Conservation (phyloP, 2,329 filamentous ascomycete genomes). For the Ramularia collo-cygni region DNA sequence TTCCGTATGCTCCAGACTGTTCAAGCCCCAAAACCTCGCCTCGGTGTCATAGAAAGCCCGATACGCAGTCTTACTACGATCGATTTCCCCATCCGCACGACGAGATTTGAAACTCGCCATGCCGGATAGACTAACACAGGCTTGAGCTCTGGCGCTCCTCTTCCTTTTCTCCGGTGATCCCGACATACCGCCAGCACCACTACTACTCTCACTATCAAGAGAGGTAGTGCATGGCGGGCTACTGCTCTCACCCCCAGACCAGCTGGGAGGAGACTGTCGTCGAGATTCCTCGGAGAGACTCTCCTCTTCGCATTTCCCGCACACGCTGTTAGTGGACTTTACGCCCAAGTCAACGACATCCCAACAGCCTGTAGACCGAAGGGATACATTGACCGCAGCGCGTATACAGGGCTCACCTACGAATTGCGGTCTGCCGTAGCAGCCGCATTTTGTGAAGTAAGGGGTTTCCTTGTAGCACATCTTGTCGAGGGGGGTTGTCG, state of each 20-base stretch:
- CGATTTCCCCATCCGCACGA: not conserved
- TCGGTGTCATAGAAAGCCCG: no score
- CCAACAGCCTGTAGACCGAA: not conserved
- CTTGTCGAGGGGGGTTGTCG: not conserved
- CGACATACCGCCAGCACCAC: constrained; percentile 1
- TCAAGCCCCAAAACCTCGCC: no score
- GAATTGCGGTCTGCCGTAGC: constrained; percentile 2
- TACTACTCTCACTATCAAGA: not conserved
- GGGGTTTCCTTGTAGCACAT: constrained; percentile 3
- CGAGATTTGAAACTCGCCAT: not conserved
- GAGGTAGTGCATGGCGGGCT: not conserved
- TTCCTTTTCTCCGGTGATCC: no score
- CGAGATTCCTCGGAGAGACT: not conserved
- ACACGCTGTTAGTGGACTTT: not conserved
- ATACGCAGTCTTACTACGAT: not conserved
- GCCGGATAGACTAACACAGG: not conserved
- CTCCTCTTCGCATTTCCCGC: constrained; percentile 1
- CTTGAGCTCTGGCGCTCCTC: no score
- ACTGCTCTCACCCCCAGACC: not conserved
- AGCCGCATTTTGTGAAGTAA: constrained; percentile 1
- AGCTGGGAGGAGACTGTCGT: not conserved
- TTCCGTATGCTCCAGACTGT: no score
- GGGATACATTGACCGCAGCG: not conserved
- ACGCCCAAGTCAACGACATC: not conserved
- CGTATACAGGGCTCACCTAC: constrained; percentile 2